Conservation (phyloP, 164 flowering plant species). For the Liriodendron chinense region DNA sequence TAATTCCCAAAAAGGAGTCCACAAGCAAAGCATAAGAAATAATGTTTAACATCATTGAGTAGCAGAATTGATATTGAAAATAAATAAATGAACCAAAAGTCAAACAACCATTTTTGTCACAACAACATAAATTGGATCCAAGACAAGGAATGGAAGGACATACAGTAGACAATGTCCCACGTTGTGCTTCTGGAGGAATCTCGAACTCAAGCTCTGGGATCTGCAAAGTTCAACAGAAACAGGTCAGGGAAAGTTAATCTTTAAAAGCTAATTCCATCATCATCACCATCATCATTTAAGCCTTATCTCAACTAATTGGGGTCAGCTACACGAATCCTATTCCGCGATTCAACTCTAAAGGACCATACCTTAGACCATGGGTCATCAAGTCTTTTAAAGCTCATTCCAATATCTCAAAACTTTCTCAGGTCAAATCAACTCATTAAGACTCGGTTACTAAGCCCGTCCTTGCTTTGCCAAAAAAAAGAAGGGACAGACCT, state of each 20-base stretch:
- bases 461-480: neutral
- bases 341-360: too few species aligned
- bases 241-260: neutral
- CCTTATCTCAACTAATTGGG: neutral
- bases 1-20: neutral
- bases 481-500: too few species aligned
- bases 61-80: neutral
- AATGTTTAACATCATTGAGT: neutral
- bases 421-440: neutral
- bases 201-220: conserved; percentile 94
- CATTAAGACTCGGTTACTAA: neutral
- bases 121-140: neutral
- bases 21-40: too few species aligned
- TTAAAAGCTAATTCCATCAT: too few species aligned
- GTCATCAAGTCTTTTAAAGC: too few species aligned
- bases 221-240: conserved; percentile 32
- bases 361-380: too few species aligned
- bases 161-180: conserved; percentile 89
- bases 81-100: neutral
- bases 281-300: neutral
- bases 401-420: neutral
- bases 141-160: conserved; percentile 5
- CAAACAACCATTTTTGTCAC: neutral
- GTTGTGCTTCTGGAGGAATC: conserved; percentile 98
- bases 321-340: too few species aligned